Base-by-base conservation (phyloP, 352 stramenopile genomes). In the Phytophthora kernoviae region DNA sequence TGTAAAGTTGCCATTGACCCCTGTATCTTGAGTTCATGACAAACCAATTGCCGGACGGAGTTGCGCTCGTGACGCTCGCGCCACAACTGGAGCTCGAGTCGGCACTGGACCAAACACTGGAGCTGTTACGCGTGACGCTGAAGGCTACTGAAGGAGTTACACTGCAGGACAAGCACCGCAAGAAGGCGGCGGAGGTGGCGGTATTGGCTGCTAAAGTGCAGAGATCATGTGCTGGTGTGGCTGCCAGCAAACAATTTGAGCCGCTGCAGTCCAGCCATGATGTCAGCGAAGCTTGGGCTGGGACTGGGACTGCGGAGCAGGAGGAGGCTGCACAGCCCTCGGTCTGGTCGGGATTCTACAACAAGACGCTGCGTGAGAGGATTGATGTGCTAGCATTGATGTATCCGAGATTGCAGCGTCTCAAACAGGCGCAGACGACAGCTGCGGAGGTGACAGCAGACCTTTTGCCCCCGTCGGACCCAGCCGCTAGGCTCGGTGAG, bases 301-400 rank as follows among this genome's bases (percentile, higher is more conserved):
- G n/a, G n/a, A n/a, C n/a, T 6, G 32, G 44, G 22, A 4, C 33
- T 14, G 42, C 54, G 26, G 18, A 58, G 26, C 43, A 45, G 24
- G 57, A 71, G 6, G 53, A 54, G 4, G 40, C 39, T 1, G 47
- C 62, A 22, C 86, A 95, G 73, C 86, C 84, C 46, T 92, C 82
- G 2, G 68, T 95, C 22, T 95, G 86, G 86, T 95, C 86, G 11
- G 86, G 86, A 2, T 95, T 95, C 43, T 95, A 95, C 73, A 95
- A 91, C 76, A 95, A 95, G 74, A 95, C 86, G 41, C 64, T 93
- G 47, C 84, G 83, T 6, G 86, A 95, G 50, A 81, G 86, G 51
- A 81, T 79, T 12, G 86, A 95, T 54, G 81, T 95, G 65, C 73
- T 95, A n/a, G 73, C 81, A 62, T 78, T 93, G 62, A 92, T 95